Evolutionary conservation across 2,329 filamentous ascomycete species (phyloP), one percentile per base, ranked within the genome.

Genomic region (Curvularia eragrostidis): DNA sequence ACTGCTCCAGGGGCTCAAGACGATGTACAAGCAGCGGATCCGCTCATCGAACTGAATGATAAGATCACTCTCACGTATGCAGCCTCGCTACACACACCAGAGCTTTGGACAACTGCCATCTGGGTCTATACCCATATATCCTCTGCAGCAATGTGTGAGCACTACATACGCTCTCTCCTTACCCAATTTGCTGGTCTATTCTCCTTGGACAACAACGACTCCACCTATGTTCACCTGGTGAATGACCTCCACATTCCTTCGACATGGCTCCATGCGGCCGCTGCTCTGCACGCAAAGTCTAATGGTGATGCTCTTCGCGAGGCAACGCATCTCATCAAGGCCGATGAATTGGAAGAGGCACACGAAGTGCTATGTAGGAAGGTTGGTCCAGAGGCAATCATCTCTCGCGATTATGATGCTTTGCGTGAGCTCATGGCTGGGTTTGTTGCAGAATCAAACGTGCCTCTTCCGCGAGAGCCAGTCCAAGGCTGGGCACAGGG

Each of bases 231-330:
- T 10, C 83, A 84, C 13, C 80, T 95, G 21, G 84, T 84, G 0
- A 79, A 84, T 43, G 86, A 85, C 30, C 85, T 93, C 52, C 85
- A 86, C 62, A 85, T 98, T 41, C 92, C 94, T 0, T 77, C 83
- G 1, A 76, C 84, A 3, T 96, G 94, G 93, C 83, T 98, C 49
- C 96, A 91, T 87, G 87, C 91, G 58, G 91, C 95, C 18, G 91
- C 93, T 72, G 93, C 93, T 12, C 82, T 94, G 13, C 89, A 90
- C 76, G 93, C 92, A 77, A 89, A 91, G 60, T 88, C 88, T 56
- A 86, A 88, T 46, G 86, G 85, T 69, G 86, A 87, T 62, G 87
- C 93, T 72, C 57, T 75, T 8, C 58, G 63, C 4, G 83, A 89
- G 10, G 84, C 83, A 44, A 81, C 82, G 5, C 95, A 89, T 69